These are phyloP conservation scores for Aspergillus sojae DNA, from an alignment of 2,329 filamentous ascomycete species.

Conservation along the genomic window DNA sequence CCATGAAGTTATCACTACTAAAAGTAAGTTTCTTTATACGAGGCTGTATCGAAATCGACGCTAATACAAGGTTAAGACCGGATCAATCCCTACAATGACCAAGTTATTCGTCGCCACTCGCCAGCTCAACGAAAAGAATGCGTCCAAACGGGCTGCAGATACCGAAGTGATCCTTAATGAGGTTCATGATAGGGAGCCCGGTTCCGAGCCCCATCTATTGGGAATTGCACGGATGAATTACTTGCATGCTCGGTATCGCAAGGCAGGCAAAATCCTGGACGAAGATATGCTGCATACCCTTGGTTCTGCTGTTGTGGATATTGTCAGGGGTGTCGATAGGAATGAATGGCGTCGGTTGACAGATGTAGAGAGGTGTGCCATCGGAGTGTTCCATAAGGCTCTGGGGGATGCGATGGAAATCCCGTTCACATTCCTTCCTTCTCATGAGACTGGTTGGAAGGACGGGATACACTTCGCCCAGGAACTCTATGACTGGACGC, in stretches of 20 bases:
- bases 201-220: constrained; percentile 42
- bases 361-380: constrained; percentile 64
- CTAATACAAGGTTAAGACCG: constrained; percentile 35
- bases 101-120: constrained; percentile 47
- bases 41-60: fast-evolving
- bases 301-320: constrained; percentile 62
- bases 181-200: constrained; percentile 37
- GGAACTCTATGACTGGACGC: constrained; percentile 12
- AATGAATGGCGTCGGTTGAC: constrained; percentile 69
- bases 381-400: constrained; percentile 66
- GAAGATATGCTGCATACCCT: constrained; percentile 64
- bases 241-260: constrained; percentile 56
- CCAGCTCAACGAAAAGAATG: constrained; percentile 45
- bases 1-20: constrained; percentile 25
- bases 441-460: constrained; percentile 22
- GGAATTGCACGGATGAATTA: constrained; percentile 63
- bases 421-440: constrained; percentile 25
- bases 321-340: constrained; percentile 58
- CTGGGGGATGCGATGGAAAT: constrained; percentile 68
- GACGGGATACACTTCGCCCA: constrained; percentile 30
- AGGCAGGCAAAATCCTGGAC: constrained; percentile 57
- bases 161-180: constrained; percentile 50
- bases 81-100: constrained; percentile 53
- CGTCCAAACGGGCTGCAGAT: constrained; percentile 52
- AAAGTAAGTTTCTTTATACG: constrained; percentile 16